phyloP scores from a whole-genome alignment of 768 basidiomycete species.

The Hygrocybe coccinea region DNA sequence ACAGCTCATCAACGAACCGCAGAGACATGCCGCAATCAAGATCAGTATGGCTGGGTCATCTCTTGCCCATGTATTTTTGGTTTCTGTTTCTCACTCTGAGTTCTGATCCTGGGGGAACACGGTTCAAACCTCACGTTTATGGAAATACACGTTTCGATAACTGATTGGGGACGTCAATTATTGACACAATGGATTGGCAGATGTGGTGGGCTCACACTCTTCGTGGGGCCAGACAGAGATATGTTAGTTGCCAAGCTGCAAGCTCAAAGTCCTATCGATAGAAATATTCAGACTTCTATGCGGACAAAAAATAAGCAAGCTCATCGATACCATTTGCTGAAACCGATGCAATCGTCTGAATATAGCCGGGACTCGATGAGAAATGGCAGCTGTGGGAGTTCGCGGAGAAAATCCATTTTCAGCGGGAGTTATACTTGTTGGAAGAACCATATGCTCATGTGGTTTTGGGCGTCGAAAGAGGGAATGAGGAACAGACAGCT shows the following conservation, averaged over 20 bases:
- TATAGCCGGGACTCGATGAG: slow-evolving; percentile 69
- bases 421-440: slow-evolving; percentile 23
- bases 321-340: slow-evolving; percentile 74
- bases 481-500: slow-evolving; percentile 11
- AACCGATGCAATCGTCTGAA: slow-evolving; percentile 76
- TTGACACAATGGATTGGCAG: slow-evolving; percentile 10
- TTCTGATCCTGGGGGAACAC: background rate
- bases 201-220: slow-evolving; percentile 62
- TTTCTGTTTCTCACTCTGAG: slow-evolving; percentile 49
- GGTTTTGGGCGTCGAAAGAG: slow-evolving; percentile 3
- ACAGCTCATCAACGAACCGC: slow-evolving; percentile 43
- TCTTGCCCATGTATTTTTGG: slow-evolving; percentile 96
- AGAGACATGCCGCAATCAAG: slow-evolving; percentile 73
- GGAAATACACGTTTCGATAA: slow-evolving; percentile 96
- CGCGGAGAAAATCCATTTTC: slow-evolving; percentile 27
- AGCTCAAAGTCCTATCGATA: slow-evolving; percentile 83
- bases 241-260: slow-evolving; percentile 93
- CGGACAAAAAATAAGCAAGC: background rate
- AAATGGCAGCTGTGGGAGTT: slow-evolving; percentile 32
- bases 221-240: slow-evolving; percentile 86
- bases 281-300: background rate
- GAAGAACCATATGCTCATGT: slow-evolving; percentile 32
- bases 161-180: slow-evolving; percentile 34
- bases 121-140: slow-evolving; percentile 67
- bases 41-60: slow-evolving; percentile 96